Evolutionary conservation across 2,329 filamentous ascomycete genomes (phyloP), one percentile per base, ranked within the genome.

Genomic region (Pseudogymnoascus sp.): DNA sequence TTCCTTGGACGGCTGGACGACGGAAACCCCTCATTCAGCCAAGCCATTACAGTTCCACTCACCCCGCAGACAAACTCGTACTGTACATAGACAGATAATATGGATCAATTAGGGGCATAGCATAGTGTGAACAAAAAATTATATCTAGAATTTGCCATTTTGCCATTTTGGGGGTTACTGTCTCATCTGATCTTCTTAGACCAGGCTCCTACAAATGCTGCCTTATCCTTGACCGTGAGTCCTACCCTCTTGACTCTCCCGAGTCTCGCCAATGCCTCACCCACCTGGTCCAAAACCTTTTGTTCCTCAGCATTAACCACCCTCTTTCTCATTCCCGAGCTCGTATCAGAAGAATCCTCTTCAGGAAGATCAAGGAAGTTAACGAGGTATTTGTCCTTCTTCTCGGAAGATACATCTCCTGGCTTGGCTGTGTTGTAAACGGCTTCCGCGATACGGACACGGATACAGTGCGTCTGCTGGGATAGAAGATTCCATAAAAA

Each of bases 401-500:
- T 72, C 56, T 73, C 68, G 6, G 67, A 67, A 7, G 67, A 67
- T 2, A 34, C 38, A 25, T 69, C 69, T 6, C 64, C 65, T 5
- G 70, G 70, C 14, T 73, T 73, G 1, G 79, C 73, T 3, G 77
- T 79, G 65, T 86, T 87, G 67, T 77, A 75, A 59, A 93, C 83
- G 0, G 84, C 84, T 71, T 93, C 90, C 0, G 92, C 95, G 63
- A 99, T 93, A 60, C 95, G 85, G 11, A 97, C 93, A 23, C 92
- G 86, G 70, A 99, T 93, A 70, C 87, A 92, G 68, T 96, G 95
- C 1, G 90, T 96, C 0, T 92, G 90, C 59, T 88, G 86, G 46
- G 89, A 90, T 36, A 96, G 85, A 7, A 97, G 79, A 62, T 88
- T 89, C 92, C 93, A 99, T 7, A 97, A 72, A 74, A 97, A 97